Evolutionary conservation across 2,329 filamentous ascomycete species (phyloP).

Genomic region (Exutisphaerella laricina): DNA sequence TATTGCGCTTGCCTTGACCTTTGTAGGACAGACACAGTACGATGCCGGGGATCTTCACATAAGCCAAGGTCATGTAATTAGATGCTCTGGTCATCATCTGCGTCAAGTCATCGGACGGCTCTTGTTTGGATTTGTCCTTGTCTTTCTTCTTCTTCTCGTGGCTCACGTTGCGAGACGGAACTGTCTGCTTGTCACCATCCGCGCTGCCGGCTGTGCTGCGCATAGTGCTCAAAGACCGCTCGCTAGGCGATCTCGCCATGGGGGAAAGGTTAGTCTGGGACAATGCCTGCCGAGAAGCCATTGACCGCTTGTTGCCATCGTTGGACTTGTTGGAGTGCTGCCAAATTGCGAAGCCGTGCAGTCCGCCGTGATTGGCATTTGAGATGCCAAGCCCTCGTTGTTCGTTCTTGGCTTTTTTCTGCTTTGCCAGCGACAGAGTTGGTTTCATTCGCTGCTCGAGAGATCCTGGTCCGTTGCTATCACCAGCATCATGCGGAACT

Average conservation of each 20-base stretch:
- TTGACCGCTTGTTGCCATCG: constrained; percentile 14
- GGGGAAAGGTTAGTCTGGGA: constrained; percentile 23
- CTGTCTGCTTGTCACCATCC: constrained; percentile 19
- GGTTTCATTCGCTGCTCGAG: constrained; percentile 78
- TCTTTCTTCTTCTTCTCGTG: constrained; percentile 43
- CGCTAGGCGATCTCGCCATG: constrained; percentile 30
- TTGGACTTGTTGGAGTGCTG: constrained; percentile 35
- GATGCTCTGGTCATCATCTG: constrained; percentile 95
- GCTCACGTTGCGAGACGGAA: background rate
- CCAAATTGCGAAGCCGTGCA: constrained; percentile 42
- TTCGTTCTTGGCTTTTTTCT: constrained; percentile 26
- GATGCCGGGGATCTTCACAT: constrained; percentile 91
- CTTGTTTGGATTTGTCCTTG: constrained; percentile 49
- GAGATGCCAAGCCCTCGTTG: constrained; percentile 32
- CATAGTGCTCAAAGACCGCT: constrained; percentile 28
- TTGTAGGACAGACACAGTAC: constrained; percentile 96
- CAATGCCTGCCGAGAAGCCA: constrained; percentile 24
- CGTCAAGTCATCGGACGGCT: constrained; percentile 78
- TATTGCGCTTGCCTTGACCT: constrained; percentile 87
- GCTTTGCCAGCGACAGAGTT: constrained; percentile 57
- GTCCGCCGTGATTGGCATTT: constrained; percentile 19
- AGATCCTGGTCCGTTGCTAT: constrained; percentile 61
- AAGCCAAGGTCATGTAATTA: constrained; percentile 95
- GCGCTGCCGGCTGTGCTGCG: constrained; percentile 22
- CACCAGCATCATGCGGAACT: constrained; percentile 22